Evolutionary conservation across 768 basidiomycete species (phyloP), one percentile per base, ranked within the genome.

Genomic region (Aureoboletus auriporus): DNA sequence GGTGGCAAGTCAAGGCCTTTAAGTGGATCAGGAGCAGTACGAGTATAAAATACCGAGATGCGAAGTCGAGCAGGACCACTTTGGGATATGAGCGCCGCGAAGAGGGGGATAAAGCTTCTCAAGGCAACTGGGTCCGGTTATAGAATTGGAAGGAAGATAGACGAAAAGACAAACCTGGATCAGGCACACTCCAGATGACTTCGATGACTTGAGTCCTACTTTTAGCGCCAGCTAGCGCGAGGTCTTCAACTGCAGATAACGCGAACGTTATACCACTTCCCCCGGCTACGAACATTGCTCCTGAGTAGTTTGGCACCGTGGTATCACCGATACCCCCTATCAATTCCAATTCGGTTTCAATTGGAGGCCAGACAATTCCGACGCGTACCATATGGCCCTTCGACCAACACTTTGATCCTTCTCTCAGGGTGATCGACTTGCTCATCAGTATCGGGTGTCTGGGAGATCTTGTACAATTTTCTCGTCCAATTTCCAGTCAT

Each of bases 261-360:
- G 77, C 78, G 51, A 84, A 87, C 0, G 86, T 80, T 58, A 92
- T 84, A 2, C 89, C 89, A 49, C 83, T 84, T 2, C 89, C 89
- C 4, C 86, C 89, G 14, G 75, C 82, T 13, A 90, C 63, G 55
- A 90, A 75, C 27, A 90, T 68, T 1, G 83, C 81, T 3, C 78
- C 78, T 0, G 84, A 83, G 65, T 79, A 89, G 52, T 79, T 82
- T 4, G 79, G 65, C 45, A 82, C 74, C 13, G 85, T 71, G 5
- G 74, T 76, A 57, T 86, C 76, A 5, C 84, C 74, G 33, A 80
- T 69, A 6, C 83, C 81, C 47, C 83, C 75, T 81, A 43, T 20
- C 34, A 33, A 23, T 39, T 51, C 27, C 51, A 39, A 11, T 55
- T 31, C 12, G 4, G 20, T 34, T 36, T 39, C 20, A 12, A 23